phyloP scores from a whole-genome alignment of 805 yeast species.

The Starmerella khaoyaiensis region DNA sequence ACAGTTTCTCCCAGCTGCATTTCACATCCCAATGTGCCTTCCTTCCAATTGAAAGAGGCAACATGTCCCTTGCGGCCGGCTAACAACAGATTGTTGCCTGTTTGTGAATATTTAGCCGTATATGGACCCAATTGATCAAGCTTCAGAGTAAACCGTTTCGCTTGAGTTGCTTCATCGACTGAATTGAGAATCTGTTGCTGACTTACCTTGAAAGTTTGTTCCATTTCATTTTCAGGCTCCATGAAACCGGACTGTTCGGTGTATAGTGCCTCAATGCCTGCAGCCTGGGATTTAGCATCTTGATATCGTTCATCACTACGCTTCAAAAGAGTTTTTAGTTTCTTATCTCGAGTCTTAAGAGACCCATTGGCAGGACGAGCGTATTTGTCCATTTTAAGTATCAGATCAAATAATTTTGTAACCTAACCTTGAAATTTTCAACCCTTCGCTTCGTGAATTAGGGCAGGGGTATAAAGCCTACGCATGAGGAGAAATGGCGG shows the following conservation, averaged over 20 bases:
- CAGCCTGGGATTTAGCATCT: slow-evolving; percentile 71
- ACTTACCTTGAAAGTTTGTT: slow-evolving; percentile 70
- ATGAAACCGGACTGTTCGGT: slow-evolving; percentile 76
- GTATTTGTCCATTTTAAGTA: slow-evolving; percentile 18
- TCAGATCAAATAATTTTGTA: too few relatives aligned
- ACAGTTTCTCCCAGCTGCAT: slow-evolving; percentile 78
- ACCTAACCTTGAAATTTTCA: too few relatives aligned
- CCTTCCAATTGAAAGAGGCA: slow-evolving; percentile 92
- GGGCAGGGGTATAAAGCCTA: too few relatives aligned
- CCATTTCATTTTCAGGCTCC: slow-evolving; percentile 90
- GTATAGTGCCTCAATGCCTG: slow-evolving; percentile 69
- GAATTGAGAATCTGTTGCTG: slow-evolving; percentile 65
- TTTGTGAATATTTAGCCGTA: slow-evolving; percentile 59
- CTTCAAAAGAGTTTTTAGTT: slow-evolving; percentile 31
- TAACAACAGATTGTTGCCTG: slow-evolving; percentile 72
- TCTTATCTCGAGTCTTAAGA: slow-evolving; percentile 40
- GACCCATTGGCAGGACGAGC: slow-evolving; percentile 40
- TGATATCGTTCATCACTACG: slow-evolving; percentile 58
- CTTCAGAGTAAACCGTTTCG: slow-evolving; percentile 58
- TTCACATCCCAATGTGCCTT: slow-evolving; percentile 71
- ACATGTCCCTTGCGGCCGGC: slow-evolving; percentile 92
- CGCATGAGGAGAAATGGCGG: too few relatives aligned
- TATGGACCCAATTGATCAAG: slow-evolving; percentile 81
- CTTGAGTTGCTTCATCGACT: slow-evolving; percentile 66
- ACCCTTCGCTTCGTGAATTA: too few relatives aligned